phyloP scores from a whole-genome alignment of 768 basidiomycete genomes.

The Pisolithus orientalis region DNA sequence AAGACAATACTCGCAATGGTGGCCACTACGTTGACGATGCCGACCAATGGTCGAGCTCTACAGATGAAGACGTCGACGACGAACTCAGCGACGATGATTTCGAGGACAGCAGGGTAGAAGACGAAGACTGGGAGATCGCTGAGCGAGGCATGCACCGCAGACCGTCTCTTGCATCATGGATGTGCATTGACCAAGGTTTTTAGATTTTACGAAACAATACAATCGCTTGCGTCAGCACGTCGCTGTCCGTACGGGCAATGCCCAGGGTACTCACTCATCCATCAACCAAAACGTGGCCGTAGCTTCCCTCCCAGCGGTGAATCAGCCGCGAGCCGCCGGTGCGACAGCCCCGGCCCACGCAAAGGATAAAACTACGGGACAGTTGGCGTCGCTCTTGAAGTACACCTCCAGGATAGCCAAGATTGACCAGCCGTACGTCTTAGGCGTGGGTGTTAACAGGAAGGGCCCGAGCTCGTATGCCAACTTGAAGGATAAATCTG shows the following conservation, averaged over 20 bases:
- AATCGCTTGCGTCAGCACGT: constrained; percentile 92
- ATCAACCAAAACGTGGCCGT: constrained; percentile 44
- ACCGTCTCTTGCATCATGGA: background rate
- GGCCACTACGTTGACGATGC: constrained; percentile 43
- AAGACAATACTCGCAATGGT: constrained; percentile 15
- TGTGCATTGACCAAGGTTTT: constrained; percentile 2
- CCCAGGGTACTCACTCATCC: constrained; percentile 51
- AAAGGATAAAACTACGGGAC: constrained; percentile 62
- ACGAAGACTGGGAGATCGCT: constrained; percentile 85
- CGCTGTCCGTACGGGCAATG: constrained; percentile 70
- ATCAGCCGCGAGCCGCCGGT: constrained; percentile 43
- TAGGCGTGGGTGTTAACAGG: constrained; percentile 75
- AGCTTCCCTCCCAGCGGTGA: constrained; percentile 63
- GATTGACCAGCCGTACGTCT: constrained; percentile 66
- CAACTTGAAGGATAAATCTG: constrained; percentile 91
- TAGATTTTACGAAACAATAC: constrained; percentile 98
- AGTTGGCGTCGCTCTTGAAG: constrained; percentile 68
- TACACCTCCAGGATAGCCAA: constrained; percentile 70
- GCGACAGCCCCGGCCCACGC: constrained; percentile 23
- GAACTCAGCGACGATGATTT: constrained; percentile 43
- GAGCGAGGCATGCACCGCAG: constrained; percentile 56
- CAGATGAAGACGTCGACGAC: constrained; percentile 20
- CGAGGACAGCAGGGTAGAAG: constrained; percentile 61
- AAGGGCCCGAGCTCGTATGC: constrained; percentile 88
- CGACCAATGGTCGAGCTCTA: constrained; percentile 23